These are phyloP conservation scores for Misopates orontium DNA, from an alignment of 257 asterid genomes.

Conservation along the genomic window DNA sequence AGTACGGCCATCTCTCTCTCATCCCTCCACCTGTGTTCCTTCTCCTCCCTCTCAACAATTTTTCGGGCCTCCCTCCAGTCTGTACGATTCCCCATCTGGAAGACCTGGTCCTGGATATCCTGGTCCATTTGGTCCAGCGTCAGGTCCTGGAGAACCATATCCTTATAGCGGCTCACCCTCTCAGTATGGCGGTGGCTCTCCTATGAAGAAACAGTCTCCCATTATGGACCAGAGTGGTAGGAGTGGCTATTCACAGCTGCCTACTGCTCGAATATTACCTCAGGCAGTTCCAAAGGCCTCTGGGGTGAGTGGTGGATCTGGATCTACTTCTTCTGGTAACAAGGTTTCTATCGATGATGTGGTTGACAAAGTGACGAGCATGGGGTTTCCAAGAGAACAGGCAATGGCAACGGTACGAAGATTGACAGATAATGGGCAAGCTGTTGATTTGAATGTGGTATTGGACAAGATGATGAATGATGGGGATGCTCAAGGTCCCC, in stretches of 20 bases:
- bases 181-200: conserved; percentile 58
- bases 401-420: conserved; percentile 80
- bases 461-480: conserved; percentile 96
- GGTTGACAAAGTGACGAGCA: conserved; percentile 85
- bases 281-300: conserved; percentile 87
- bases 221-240: conserved; percentile 56
- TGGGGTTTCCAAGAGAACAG: conserved; percentile 94
- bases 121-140: conserved; percentile 53
- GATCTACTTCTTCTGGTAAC: conserved; percentile 53
- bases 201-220: conserved; percentile 53
- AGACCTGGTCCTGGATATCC: conserved; percentile 73
- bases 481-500: conserved; percentile 64
- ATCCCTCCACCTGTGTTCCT: conserved; percentile 50
- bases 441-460: conserved; percentile 86
- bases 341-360: conserved; percentile 90
- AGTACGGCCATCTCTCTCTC: conserved; percentile 48
- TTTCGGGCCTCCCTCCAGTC: conserved; percentile 51
- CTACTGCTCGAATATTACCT: conserved; percentile 84
- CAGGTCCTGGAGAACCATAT: conserved; percentile 62
- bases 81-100: conserved; percentile 68
- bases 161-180: conserved; percentile 60
- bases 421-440: conserved; percentile 90
- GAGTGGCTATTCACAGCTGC: conserved; percentile 78
- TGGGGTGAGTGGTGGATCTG: conserved; percentile 51
- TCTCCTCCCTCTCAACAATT: conserved; percentile 63